Percentiles rank a stretch among this genome's conserved stretches.
Evolutionary conservation across 441 rosid genomes (phyloP).

Genomic region (Pelargonium cotyledonis): DNA sequence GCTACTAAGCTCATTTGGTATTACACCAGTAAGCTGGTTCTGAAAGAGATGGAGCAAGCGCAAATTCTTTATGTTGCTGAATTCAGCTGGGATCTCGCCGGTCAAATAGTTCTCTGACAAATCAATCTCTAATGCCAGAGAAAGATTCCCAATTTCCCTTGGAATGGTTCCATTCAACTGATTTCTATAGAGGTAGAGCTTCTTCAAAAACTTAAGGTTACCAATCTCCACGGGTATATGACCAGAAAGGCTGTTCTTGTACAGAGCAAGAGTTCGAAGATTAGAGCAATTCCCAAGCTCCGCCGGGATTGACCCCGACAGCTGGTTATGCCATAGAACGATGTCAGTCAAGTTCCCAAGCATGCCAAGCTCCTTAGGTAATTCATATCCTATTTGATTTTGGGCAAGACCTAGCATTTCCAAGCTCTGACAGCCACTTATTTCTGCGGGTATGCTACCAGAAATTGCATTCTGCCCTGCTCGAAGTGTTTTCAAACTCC

Average conservation of each 20-base stretch:
- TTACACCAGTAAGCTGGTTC: constrained; percentile 75
- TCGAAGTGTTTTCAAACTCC: constrained; percentile 50
- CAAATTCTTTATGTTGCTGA: constrained; percentile 59
- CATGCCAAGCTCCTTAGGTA: constrained; percentile 82
- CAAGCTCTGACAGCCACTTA: constrained; percentile 66
- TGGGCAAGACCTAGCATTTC: constrained; percentile 85
- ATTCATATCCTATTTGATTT: constrained; percentile 64
- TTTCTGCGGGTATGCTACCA: constrained; percentile 71
- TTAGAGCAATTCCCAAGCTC: constrained; percentile 75
- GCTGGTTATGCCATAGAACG: constrained; percentile 72
- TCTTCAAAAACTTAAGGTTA: constrained; percentile 64
- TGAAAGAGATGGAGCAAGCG: constrained; percentile 62
- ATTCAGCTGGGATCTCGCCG: constrained; percentile 69
- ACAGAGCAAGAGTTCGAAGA: constrained; percentile 67
- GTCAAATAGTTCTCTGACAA: constrained; percentile 74
- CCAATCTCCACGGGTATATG: constrained; percentile 65
- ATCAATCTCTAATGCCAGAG: constrained; percentile 65
- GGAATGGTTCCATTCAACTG: constrained; percentile 82
- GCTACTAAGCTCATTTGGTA: constrained; percentile 64
- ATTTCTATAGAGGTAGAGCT: constrained; percentile 78
- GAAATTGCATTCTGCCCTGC: constrained; percentile 82
- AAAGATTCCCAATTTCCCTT: constrained; percentile 68
- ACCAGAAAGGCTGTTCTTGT: constrained; percentile 58
- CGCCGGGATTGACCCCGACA: constrained; percentile 60
- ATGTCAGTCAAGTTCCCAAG: constrained; percentile 58